These are phyloP conservation scores for Starmera caribaea DNA, from an alignment of 805 yeast species.

Conservation along the genomic window DNA sequence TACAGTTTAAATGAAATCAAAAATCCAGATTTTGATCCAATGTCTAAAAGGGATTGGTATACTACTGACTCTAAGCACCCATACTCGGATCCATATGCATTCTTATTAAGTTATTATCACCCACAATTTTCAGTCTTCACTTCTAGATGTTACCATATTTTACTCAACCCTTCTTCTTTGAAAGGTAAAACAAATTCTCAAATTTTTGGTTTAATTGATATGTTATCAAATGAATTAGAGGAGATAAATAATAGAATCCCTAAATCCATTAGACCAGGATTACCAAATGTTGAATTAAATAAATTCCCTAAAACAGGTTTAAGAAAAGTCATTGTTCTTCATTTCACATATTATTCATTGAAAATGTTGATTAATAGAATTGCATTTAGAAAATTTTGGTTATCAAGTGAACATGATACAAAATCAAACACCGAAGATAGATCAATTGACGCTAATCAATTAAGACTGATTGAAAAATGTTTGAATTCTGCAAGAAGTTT, in stretches of 20 bases:
- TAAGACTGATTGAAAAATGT: conserved; percentile 9
- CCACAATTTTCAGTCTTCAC: conserved; percentile 6
- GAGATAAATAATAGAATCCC: conserved; percentile 6
- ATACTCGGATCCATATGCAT: background rate
- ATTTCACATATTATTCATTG: conserved; percentile 11
- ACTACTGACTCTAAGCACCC: background rate
- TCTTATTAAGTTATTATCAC: conserved; percentile 2
- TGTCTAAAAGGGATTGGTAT: background rate
- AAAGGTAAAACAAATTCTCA: conserved; percentile 9
- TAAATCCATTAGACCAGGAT: conserved; percentile 7
- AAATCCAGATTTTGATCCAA: background rate
- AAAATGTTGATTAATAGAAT: conserved; percentile 16
- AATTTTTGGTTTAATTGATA: conserved; percentile 9
- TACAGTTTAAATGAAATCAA: background rate
- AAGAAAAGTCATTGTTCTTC: conserved; percentile 7
- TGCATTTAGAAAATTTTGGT: conserved; percentile 18
- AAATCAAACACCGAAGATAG: conserved; percentile 1
- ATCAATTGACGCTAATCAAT: conserved; percentile 7
- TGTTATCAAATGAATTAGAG: conserved; percentile 10
- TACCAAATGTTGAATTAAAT: background rate
- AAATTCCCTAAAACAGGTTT: background rate
- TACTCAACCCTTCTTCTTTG: conserved; percentile 13
- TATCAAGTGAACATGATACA: conserved; percentile 8
- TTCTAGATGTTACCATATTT: conserved; percentile 8
- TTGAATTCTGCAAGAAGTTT: conserved; percentile 13